Percentiles rank a stretch among this genome's conserved stretches.
phyloP scores from a whole-genome alignment of 768 basidiomycete species.

The Suillus plorans region DNA sequence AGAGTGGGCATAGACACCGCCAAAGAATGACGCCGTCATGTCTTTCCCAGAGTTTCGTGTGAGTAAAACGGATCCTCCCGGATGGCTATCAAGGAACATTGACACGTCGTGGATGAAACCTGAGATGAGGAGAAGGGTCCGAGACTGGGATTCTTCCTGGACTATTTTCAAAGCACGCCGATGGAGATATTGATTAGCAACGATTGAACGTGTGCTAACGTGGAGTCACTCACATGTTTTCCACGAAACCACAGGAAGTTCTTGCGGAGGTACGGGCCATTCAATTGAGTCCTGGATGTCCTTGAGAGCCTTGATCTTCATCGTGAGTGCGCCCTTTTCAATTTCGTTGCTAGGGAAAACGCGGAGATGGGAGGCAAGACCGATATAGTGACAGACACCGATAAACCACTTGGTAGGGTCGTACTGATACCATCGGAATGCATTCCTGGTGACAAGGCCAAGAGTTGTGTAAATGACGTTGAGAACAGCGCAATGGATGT shows the following conservation, averaged over 20 bases:
- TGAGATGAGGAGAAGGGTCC: slow-evolving; percentile 69
- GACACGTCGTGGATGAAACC: slow-evolving; percentile 89
- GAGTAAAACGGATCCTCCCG: slow-evolving; percentile 70
- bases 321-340: slow-evolving; percentile 74
- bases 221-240: slow-evolving; percentile 63
- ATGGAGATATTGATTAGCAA: not conserved
- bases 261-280: slow-evolving; percentile 59
- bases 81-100: slow-evolving; percentile 71
- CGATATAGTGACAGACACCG: slow-evolving; percentile 53
- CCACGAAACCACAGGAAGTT: slow-evolving; percentile 80
- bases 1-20: slow-evolving; percentile 80
- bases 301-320: slow-evolving; percentile 78
- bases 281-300: slow-evolving; percentile 56
- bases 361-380: slow-evolving; percentile 77
- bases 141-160: slow-evolving; percentile 63
- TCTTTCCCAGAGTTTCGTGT: slow-evolving; percentile 68
- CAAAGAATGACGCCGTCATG: slow-evolving; percentile 82
- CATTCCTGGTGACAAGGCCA: slow-evolving; percentile 47
- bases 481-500: not conserved
- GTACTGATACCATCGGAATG: slow-evolving; percentile 70
- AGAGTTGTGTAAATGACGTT: slow-evolving; percentile 9
- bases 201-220: not conserved
- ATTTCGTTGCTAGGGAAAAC: slow-evolving; percentile 90
- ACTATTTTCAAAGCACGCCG: slow-evolving; percentile 37
- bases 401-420: slow-evolving; percentile 85